These are phyloP conservation scores for Laburnicola sp. DNA, from an alignment of 2,329 filamentous ascomycete species.

Conservation along the genomic window DNA sequence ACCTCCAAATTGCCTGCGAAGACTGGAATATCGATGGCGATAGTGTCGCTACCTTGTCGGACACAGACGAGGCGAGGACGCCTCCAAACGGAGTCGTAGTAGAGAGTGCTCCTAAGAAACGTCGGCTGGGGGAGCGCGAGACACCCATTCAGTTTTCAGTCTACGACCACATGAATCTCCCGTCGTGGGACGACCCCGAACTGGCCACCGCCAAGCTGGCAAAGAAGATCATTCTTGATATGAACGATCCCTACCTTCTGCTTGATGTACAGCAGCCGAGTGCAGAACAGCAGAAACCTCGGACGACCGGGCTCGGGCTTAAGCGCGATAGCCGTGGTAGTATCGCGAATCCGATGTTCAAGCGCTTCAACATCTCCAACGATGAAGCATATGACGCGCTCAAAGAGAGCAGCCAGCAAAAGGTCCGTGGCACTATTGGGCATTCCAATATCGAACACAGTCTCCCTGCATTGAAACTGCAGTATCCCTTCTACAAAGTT, in stretches of 20 bases:
- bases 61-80: constrained; percentile 30
- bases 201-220: constrained; percentile 70
- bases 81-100: constrained; percentile 29
- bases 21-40: constrained; percentile 71
- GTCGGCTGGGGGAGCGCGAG: constrained; percentile 53
- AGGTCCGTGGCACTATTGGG: constrained; percentile 87
- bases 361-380: constrained; percentile 93
- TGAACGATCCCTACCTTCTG: constrained; percentile 85
- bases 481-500: constrained; percentile 95
- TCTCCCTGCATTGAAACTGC: constrained; percentile 84
- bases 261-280: constrained; percentile 75
- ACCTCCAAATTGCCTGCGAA: constrained; percentile 82
- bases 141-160: constrained; percentile 37
- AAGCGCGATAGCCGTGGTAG: constrained; percentile 70
- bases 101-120: constrained; percentile 64
- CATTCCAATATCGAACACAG: constrained; percentile 94
- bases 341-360: constrained; percentile 71
- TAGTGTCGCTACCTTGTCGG: constrained; percentile 38
- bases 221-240: constrained; percentile 79
- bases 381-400: constrained; percentile 94
- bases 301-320: constrained; percentile 55
- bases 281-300: constrained; percentile 62
- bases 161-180: constrained; percentile 47
- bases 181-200: constrained; percentile 80
- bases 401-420: constrained; percentile 96